Conservation (phyloP, 2,329 filamentous ascomycete genomes). For the Gliomastix tumulicola region DNA sequence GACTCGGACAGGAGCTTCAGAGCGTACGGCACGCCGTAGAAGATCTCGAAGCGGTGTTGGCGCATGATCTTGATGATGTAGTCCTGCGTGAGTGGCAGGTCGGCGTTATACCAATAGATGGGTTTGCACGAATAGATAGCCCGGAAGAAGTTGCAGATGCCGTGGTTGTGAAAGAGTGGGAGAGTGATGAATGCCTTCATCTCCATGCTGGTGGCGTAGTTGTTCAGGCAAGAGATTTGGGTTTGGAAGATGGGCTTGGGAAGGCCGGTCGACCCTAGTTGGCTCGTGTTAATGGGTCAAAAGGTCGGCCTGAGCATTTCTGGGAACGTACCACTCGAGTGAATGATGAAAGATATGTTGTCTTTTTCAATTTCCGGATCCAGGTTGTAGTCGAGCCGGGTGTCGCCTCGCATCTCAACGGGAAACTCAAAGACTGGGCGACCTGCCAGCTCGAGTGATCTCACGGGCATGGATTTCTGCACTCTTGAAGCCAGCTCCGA, state of each 20-base stretch:
- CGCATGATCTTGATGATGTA: constrained; percentile 24
- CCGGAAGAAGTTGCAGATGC: constrained; percentile 45
- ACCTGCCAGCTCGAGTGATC: constrained; percentile 14
- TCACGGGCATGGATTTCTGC: constrained; percentile 6
- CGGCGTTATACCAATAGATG: constrained; percentile 34
- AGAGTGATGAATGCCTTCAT: constrained; percentile 46
- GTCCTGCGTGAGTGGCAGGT: constrained; percentile 43
- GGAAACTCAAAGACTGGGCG: constrained; percentile 15
- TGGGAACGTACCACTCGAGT: constrained; percentile 19
- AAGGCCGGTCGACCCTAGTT: constrained; percentile 49
- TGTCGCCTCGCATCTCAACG: constrained; percentile 2
- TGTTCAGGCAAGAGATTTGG: constrained; percentile 40
- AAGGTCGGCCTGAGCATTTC: no score
- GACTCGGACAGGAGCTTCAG: constrained; percentile 55
- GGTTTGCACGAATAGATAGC: constrained; percentile 34
- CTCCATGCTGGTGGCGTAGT: constrained; percentile 28
- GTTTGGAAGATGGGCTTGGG: constrained; percentile 56
- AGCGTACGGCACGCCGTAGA: constrained; percentile 56
- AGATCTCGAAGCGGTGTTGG: constrained; percentile 31
- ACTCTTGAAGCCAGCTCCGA: constrained; percentile 10
- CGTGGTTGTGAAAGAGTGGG: constrained; percentile 53
- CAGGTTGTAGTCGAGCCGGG: constrained; percentile 12
- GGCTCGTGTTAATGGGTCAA: not conserved
- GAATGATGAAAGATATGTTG: constrained; percentile 18
- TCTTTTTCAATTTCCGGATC: constrained; percentile 10